Conservation (phyloP, 345 rosid genomes). For the Cardamine resedifolia region DNA sequence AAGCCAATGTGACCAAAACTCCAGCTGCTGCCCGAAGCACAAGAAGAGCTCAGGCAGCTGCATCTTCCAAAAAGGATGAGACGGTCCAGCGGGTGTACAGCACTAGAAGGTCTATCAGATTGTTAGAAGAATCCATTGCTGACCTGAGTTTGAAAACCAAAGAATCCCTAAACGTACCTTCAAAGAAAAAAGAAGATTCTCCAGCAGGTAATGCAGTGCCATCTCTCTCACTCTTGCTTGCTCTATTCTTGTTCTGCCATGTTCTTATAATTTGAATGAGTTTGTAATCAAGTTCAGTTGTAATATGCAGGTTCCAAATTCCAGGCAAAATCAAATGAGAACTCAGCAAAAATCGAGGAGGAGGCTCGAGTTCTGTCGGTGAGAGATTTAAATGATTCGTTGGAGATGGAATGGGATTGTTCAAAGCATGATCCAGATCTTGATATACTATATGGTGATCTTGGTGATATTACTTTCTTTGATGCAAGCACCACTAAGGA, state of each 20-base stretch:
- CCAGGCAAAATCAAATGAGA: conserved; percentile 16
- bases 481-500: conserved; percentile 20
- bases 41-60: conserved; percentile 35
- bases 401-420: conserved; percentile 39
- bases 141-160: conserved; percentile 53
- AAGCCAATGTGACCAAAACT: conserved; percentile 30
- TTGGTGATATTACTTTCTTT: conserved; percentile 38
- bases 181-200: conserved; percentile 20
- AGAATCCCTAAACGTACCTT: conserved; percentile 21
- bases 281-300: conserved; percentile 14
- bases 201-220: conserved; percentile 11
- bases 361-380: conserved; percentile 28
- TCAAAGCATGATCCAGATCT: conserved; percentile 32
- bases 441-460: conserved; percentile 33
- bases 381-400: conserved; percentile 31
- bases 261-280: conserved; percentile 3
- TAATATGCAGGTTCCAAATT: conserved; percentile 32
- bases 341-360: conserved; percentile 16
- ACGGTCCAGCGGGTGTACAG: conserved; percentile 50
- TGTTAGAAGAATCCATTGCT: conserved; percentile 64
- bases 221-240: neutral
- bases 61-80: conserved; percentile 26
- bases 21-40: conserved; percentile 38
- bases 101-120: conserved; percentile 67
- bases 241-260: neutral